A percentile compares a stretch with the other conserved stretches of the same genome.
These are phyloP conservation scores for Colletotrichum agaves DNA, from an alignment of 2,329 filamentous ascomycete genomes.

Conservation along the genomic window DNA sequence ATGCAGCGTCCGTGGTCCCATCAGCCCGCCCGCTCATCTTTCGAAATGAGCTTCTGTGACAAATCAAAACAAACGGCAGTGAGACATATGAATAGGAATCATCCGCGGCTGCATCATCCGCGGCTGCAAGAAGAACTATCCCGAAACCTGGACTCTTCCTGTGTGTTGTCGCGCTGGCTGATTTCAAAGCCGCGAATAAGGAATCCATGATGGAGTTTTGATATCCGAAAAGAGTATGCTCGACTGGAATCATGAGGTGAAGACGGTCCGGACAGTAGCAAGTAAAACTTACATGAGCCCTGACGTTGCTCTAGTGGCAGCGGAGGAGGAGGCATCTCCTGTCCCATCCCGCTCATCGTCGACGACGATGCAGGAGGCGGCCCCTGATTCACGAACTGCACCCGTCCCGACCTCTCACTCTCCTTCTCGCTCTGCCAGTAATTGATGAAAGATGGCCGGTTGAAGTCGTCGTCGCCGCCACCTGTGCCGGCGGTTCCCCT, in stretches of 20 bases:
- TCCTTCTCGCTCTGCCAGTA: slow-evolving; percentile 60
- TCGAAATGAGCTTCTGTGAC: background rate
- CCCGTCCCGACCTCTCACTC: slow-evolving; percentile 44
- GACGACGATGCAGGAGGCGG: slow-evolving; percentile 39
- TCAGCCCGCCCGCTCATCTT: too few species aligned
- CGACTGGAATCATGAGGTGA: background rate
- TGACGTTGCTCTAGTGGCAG: background rate
- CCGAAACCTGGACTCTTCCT: background rate
- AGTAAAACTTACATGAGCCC: slow-evolving; percentile 27
- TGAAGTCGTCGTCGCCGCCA: slow-evolving; percentile 35
- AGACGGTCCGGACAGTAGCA: background rate
- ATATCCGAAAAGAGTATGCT: background rate
- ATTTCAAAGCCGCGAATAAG: slow-evolving; percentile 2
- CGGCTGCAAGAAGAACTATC: background rate
- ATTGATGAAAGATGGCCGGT: slow-evolving; percentile 57
- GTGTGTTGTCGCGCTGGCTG: background rate
- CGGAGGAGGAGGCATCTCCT: background rate
- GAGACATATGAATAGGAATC: background rate
- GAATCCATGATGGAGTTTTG: slow-evolving; percentile 19
- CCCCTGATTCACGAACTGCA: slow-evolving; percentile 50
- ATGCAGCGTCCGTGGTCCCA: background rate
- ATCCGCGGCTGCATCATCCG: background rate
- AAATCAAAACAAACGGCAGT: slow-evolving; percentile 9
- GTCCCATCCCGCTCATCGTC: background rate
- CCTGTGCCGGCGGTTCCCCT: background rate